These are phyloP conservation scores for Fusarium sp. DNA, from an alignment of 2,329 filamentous ascomycete genomes.

Conservation along the genomic window DNA sequence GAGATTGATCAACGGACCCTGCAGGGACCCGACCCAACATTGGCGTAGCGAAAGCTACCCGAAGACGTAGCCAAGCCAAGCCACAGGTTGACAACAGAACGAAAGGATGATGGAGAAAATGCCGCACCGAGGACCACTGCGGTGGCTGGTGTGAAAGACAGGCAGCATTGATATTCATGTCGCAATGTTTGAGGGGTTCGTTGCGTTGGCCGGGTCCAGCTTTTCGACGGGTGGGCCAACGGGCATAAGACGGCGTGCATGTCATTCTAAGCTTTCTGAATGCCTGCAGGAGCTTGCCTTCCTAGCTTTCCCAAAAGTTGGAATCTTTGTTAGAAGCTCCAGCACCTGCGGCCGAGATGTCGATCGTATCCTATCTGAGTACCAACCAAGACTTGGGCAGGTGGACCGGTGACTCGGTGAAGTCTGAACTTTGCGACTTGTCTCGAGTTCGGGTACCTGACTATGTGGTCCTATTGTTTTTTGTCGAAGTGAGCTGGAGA, in stretches of 20 bases:
- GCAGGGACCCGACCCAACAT: constrained; percentile 22
- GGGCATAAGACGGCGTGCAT: constrained; percentile 34
- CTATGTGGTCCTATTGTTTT: neutral
- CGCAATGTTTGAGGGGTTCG: constrained; percentile 11
- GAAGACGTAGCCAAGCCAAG: constrained; percentile 6
- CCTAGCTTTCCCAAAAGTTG: constrained; percentile 11
- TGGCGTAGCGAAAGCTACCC: constrained; percentile 15
- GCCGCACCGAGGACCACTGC: constrained; percentile 20
- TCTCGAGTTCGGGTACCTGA: constrained; percentile 10
- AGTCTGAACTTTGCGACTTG: constrained; percentile 6
- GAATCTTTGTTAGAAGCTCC: constrained; percentile 5
- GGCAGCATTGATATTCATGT: constrained; percentile 8
- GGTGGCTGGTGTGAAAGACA: constrained; percentile 21
- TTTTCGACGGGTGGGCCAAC: constrained; percentile 15
- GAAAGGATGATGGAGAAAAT: constrained; percentile 26
- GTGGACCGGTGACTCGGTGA: constrained; percentile 37
- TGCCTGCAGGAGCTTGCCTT: constrained; percentile 16
- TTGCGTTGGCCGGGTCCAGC: constrained; percentile 6
- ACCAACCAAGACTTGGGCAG: constrained; percentile 19
- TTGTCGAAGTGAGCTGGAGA: neutral
- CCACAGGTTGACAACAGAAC: constrained; percentile 12
- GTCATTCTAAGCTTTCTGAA: constrained; percentile 24
- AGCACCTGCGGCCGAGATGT: constrained; percentile 17
- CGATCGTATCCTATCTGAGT: constrained; percentile 37
- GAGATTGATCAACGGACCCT: constrained; percentile 42